Evolutionary conservation across 2,329 filamentous ascomycete genomes (phyloP).

Genomic region (Chlorencoelia australis): DNA sequence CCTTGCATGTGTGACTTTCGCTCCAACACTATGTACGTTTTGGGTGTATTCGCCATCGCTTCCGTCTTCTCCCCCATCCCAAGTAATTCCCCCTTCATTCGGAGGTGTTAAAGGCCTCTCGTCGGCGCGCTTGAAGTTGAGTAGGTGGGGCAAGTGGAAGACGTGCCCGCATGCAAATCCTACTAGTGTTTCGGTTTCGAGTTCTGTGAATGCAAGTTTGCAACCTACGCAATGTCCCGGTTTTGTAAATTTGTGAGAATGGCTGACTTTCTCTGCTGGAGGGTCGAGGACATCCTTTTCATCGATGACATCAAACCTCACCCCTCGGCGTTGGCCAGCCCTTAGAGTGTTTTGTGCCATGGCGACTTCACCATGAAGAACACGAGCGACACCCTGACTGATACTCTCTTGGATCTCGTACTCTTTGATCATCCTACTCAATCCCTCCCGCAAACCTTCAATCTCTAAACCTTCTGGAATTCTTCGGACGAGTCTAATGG

Average conservation of each 20-base stretch:
- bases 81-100: constrained; percentile 30
- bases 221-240: constrained; percentile 52
- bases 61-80: constrained; percentile 28
- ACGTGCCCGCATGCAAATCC: constrained; percentile 77
- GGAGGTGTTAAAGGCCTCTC: constrained; percentile 30
- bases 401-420: constrained; percentile 94
- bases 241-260: constrained; percentile 21
- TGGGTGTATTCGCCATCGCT: constrained; percentile 35
- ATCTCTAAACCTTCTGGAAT: constrained; percentile 93
- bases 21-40: constrained; percentile 58
- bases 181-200: constrained; percentile 62
- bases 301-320: constrained; percentile 73
- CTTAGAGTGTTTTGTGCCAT: constrained; percentile 73
- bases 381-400: constrained; percentile 76
- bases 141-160: constrained; percentile 65
- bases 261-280: background rate
- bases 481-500: constrained; percentile 76
- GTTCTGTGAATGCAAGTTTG: constrained; percentile 44
- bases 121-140: constrained; percentile 34
- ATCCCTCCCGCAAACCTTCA: constrained; percentile 75
- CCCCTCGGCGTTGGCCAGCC: constrained; percentile 68
- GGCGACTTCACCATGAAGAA: constrained; percentile 79
- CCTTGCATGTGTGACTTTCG: constrained; percentile 80
- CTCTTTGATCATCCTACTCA: constrained; percentile 86
- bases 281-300: constrained; percentile 6